Evolutionary conservation across 2,329 filamentous ascomycete genomes (phyloP).

Genomic region (Incumbomyces delicatus): DNA sequence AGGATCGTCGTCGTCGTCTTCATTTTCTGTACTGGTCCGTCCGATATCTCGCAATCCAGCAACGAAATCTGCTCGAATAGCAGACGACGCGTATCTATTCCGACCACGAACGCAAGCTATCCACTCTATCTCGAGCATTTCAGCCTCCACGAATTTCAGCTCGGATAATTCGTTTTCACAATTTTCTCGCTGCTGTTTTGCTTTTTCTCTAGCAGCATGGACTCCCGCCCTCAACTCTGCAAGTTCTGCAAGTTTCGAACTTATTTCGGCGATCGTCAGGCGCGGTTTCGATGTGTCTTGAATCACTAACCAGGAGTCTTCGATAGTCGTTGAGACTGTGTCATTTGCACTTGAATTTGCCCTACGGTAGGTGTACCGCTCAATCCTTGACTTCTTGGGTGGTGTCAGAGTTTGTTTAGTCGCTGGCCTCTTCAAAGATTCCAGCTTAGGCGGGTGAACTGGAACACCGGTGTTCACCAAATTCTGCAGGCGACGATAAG

Average conservation of each 20-base stretch:
- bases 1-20: constrained; percentile 43
- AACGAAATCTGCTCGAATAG: constrained; percentile 51
- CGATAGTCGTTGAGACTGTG: too few relatives aligned
- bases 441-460: neutral
- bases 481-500: neutral
- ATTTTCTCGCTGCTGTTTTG: constrained; percentile 24
- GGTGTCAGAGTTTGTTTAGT: too few relatives aligned
- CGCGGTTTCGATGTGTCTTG: neutral
- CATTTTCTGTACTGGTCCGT: constrained; percentile 46
- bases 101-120: constrained; percentile 42
- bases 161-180: constrained; percentile 24
- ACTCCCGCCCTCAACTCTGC: constrained; percentile 30
- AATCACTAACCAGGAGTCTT: neutral
- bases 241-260: constrained; percentile 29
- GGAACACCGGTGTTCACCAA: neutral
- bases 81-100: constrained; percentile 46
- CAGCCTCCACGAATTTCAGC: constrained; percentile 25
- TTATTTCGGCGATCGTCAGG: constrained; percentile 4
- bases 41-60: constrained; percentile 52
- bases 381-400: too few relatives aligned
- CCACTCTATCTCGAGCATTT: constrained; percentile 18
- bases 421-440: too few relatives aligned
- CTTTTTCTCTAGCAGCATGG: constrained; percentile 33
- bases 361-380: too few relatives aligned
- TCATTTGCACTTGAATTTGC: too few relatives aligned